Evolutionary conservation across 805 yeast genomes (phyloP), one percentile per base, ranked within the genome.

Genomic region (Starmerella floricola): DNA sequence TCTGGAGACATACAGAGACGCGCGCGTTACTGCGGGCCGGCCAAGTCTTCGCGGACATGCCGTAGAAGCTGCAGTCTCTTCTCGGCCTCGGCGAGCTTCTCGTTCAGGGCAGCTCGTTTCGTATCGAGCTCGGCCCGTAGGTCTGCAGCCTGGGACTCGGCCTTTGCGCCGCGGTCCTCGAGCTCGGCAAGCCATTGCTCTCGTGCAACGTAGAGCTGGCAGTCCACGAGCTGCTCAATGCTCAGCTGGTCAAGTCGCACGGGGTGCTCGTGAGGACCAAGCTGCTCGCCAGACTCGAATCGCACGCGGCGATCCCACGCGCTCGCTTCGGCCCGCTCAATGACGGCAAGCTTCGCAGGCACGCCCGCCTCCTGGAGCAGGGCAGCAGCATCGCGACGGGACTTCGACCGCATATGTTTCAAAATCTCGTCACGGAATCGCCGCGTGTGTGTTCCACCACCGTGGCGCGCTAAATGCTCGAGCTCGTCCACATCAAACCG

Each of bases 111-210:
- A 12, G 13, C 21, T 17, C 24, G 29, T 13, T 17, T 12, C 16
- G 16, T 17, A 6, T 26, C 44, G 24, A 30, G n/a, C n/a, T 18
- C 28, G 17, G 19, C 20, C 20, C 11, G n/a, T 19, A 37, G 40
- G 4, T n/a, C 28, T 6, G 31, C 34, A 6, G 10, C 5, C 20
- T 11, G 13, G 3, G n/a, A 3, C 16, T 8, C 6, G 4, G 40
- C 23, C 12, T 33, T 18, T 12, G 6, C 19, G n/a, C 31, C 36
- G 19, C 36, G 38, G 19, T 16, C 23, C 13, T 17, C 19, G 28
- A 41, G 29, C 32, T 45, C 46, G 8, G 15, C 23, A 8, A 44
- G 32, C 50, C 50, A 47, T 10, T 37, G 31, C 17, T 15, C 4
- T 10, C 50, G 43, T 15, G 36, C 18, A 18, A 15, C 30, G 3